These are phyloP conservation scores for Eimeria necatrix DNA, from an alignment of 169 alveolate genomes.

Conservation along the genomic window DNA sequence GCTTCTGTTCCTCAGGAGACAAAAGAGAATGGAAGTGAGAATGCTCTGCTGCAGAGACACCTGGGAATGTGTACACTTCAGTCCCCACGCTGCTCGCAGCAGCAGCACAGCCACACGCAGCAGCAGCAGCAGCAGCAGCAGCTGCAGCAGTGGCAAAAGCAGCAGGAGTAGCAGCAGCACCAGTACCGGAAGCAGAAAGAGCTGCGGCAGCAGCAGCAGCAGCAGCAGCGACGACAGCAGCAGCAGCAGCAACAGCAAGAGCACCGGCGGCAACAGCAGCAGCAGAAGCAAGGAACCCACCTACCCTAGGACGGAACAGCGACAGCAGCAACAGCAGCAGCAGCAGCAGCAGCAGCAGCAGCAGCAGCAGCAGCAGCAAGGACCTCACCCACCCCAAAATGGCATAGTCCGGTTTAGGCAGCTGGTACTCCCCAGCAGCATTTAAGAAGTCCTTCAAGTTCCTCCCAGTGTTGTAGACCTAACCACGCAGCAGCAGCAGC, in stretches of 20 bases:
- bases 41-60: background rate
- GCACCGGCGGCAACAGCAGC: too few species aligned
- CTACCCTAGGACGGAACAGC: background rate
- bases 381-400: conserved; percentile 50
- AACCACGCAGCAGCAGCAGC: background rate
- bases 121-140: too few species aligned
- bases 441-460: conserved; percentile 82
- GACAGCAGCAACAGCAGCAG: background rate
- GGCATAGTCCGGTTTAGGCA: conserved; percentile 83
- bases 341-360: background rate
- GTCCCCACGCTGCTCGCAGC: conserved; percentile 83
- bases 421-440: conserved; percentile 78
- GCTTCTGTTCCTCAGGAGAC: background rate
- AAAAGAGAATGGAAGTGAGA: background rate
- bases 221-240: too few species aligned
- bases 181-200: too few species aligned
- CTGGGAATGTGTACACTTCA: conserved; percentile 82
- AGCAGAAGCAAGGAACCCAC: too few species aligned
- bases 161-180: too few species aligned
- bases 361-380: background rate
- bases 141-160: too few species aligned
- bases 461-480: conserved; percentile 84
- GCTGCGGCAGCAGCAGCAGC: too few species aligned
- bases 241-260: too few species aligned
- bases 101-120: too few species aligned